Evolutionary conservation across 495 filamentous ascomycete species (phyloP).

Genomic region (Hyaloscypha variabilis): DNA sequence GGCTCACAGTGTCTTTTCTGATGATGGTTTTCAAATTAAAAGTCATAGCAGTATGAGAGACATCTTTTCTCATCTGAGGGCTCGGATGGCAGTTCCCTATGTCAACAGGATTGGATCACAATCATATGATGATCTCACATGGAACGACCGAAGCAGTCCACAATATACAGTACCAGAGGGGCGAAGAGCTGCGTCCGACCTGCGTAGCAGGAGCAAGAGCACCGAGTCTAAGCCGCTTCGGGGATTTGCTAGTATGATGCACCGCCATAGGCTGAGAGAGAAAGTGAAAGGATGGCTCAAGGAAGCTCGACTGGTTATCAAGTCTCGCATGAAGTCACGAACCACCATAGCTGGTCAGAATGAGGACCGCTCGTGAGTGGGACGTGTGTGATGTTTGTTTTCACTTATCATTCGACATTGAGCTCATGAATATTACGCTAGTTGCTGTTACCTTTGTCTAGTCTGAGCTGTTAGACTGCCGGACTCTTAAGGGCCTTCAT

Average conservation of each 20-base stretch:
- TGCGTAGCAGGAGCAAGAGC: slow-evolving; percentile 10
- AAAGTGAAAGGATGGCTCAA: slow-evolving; percentile 28
- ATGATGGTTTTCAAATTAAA: slow-evolving; percentile 39
- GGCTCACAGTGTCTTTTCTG: slow-evolving; percentile 42
- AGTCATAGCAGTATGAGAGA: slow-evolving; percentile 32
- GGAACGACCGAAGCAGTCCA: slow-evolving; percentile 14
- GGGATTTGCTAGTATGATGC: slow-evolving; percentile 10
- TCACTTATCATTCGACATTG: neutral
- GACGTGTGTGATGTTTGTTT: neutral
- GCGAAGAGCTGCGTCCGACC: slow-evolving; percentile 14
- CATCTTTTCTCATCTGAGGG: slow-evolving; percentile 33
- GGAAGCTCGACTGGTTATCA: slow-evolving; percentile 21
- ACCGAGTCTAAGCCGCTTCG: slow-evolving; percentile 11
- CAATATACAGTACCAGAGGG: slow-evolving; percentile 8
- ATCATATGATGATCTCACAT: slow-evolving; percentile 29
- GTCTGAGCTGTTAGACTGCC: neutral
- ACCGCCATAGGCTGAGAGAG: slow-evolving; percentile 20
- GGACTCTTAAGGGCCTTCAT: neutral
- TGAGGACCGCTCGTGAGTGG: neutral
- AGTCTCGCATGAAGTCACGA: slow-evolving; percentile 23
- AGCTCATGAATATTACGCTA: neutral
- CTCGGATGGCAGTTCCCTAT: slow-evolving; percentile 25
- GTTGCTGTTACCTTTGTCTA: slow-evolving; percentile 1
- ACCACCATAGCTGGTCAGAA: neutral
- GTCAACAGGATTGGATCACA: slow-evolving; percentile 15